These are phyloP conservation scores for Xylaria flabelliformis DNA, from an alignment of 495 filamentous ascomycete genomes.

Conservation along the genomic window DNA sequence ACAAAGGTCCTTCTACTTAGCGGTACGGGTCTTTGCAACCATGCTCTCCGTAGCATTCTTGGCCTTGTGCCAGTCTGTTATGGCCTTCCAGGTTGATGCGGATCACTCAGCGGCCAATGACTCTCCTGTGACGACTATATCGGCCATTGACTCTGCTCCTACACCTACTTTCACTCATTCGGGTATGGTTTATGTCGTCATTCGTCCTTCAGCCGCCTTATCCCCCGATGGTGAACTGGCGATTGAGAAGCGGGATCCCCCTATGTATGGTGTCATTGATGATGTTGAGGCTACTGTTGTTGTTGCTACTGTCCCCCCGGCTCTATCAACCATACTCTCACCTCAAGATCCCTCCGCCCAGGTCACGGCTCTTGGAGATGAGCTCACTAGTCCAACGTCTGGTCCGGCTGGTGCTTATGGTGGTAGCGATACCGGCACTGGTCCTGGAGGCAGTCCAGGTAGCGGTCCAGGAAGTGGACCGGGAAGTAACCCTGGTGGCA, in stretches of 20 bases:
- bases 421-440: slow-evolving; percentile 3
- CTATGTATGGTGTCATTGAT: not conserved
- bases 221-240: not conserved
- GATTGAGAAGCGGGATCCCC: slow-evolving; percentile 17
- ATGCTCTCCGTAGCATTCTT: slow-evolving; percentile 31
- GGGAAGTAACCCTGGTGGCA: not conserved
- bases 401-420: slow-evolving; percentile 20
- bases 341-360: slow-evolving; percentile 4
- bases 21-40: slow-evolving; percentile 16
- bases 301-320: slow-evolving; percentile 19
- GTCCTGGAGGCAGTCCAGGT: slow-evolving; percentile 1
- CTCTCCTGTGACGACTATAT: slow-evolving; percentile 1
- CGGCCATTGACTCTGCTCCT: not conserved
- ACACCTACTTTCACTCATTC: slow-evolving; percentile 18
- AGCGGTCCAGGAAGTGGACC: slow-evolving; percentile 2
- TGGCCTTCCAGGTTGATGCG: slow-evolving; percentile 11
- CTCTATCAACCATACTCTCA: slow-evolving; percentile 23
- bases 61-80: slow-evolving; percentile 28
- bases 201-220: not conserved
- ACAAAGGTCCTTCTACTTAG: slow-evolving; percentile 1
- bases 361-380: slow-evolving; percentile 1
- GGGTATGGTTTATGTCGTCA: slow-evolving; percentile 20
- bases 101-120: not conserved
- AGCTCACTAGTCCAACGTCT: not conserved
- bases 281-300: slow-evolving; percentile 16